These are phyloP conservation scores for Papiliotrema laurentii DNA, from an alignment of 1,284 basidiomycete species.

Conservation along the genomic window DNA sequence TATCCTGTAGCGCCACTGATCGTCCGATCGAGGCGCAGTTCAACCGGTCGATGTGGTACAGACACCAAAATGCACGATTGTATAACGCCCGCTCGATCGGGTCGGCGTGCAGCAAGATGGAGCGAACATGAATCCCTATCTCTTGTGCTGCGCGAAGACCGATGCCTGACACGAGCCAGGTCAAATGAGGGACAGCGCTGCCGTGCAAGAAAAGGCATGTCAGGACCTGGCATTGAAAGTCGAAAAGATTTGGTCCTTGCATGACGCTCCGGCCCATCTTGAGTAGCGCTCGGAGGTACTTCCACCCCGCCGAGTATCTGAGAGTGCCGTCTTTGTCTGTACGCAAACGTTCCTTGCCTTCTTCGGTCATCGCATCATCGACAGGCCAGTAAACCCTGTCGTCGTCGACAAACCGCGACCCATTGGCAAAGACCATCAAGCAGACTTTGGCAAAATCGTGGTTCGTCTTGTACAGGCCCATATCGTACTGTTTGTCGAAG, in stretches of 20 bases:
- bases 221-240: slow-evolving; percentile 61
- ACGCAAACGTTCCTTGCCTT: slow-evolving; percentile 34
- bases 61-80: slow-evolving; percentile 74
- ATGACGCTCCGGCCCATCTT: slow-evolving; percentile 55
- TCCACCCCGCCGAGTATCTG: slow-evolving; percentile 64
- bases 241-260: slow-evolving; percentile 62
- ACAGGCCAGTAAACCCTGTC: slow-evolving; percentile 55
- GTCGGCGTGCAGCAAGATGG: slow-evolving; percentile 31
- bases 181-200: slow-evolving; percentile 63
- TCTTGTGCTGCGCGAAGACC: slow-evolving; percentile 61
- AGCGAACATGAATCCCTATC: slow-evolving; percentile 44
- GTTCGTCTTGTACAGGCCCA: slow-evolving; percentile 59
- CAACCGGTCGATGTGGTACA: slow-evolving; percentile 51
- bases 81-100: slow-evolving; percentile 61
- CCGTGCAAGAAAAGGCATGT: slow-evolving; percentile 52
- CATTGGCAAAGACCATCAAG: slow-evolving; percentile 70
- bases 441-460: slow-evolving; percentile 63
- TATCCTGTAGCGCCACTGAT: slow-evolving; percentile 76
- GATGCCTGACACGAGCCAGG: slow-evolving; percentile 66
- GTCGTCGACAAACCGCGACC: slow-evolving; percentile 63
- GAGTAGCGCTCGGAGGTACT: slow-evolving; percentile 63
- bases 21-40: slow-evolving; percentile 69
- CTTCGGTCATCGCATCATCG: slow-evolving; percentile 38
- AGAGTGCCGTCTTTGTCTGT: slow-evolving; percentile 38
- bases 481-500: slow-evolving; percentile 61